Percentiles rank a stretch among this genome's conserved stretches.
Conservation (phyloP, 2,329 filamentous ascomycete species). For the Xylaria sp. region DNA sequence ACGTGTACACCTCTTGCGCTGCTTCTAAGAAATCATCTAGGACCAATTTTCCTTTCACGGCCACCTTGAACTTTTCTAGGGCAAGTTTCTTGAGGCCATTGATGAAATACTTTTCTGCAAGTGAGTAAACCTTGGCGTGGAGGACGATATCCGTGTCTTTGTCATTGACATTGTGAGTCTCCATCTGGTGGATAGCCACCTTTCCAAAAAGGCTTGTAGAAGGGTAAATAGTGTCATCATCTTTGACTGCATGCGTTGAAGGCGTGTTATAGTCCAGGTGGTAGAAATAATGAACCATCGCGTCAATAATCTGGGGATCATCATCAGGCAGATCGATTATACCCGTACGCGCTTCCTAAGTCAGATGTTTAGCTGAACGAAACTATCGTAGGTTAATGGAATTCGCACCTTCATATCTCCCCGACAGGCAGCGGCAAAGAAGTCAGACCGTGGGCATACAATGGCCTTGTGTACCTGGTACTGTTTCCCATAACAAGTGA, state of each 20-base stretch:
- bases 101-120: not conserved
- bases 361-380: too few relatives aligned
- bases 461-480: not conserved
- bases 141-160: not conserved
- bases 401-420: too few relatives aligned
- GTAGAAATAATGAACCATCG: slow-evolving; percentile 5
- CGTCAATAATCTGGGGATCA: not conserved
- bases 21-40: too few relatives aligned
- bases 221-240: not conserved
- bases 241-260: not conserved
- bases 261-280: not conserved
- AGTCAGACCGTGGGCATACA: not conserved
- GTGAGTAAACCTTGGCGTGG: not conserved
- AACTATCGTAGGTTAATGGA: too few relatives aligned
- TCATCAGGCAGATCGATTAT: not conserved
- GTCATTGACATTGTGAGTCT: not conserved
- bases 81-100: not conserved
- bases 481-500: not conserved
- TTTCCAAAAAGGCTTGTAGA: too few relatives aligned
- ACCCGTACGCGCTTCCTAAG: not conserved
- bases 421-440: not conserved
- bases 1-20: too few relatives aligned
- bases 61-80: not conserved
- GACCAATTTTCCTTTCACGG: not conserved
- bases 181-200: not conserved